Percentiles rank a stretch among this genome's conserved stretches.
These are phyloP conservation scores for Rhynchospora tenuis DNA, from an alignment of 176 grass and related monocot genomes.

Conservation along the genomic window DNA sequence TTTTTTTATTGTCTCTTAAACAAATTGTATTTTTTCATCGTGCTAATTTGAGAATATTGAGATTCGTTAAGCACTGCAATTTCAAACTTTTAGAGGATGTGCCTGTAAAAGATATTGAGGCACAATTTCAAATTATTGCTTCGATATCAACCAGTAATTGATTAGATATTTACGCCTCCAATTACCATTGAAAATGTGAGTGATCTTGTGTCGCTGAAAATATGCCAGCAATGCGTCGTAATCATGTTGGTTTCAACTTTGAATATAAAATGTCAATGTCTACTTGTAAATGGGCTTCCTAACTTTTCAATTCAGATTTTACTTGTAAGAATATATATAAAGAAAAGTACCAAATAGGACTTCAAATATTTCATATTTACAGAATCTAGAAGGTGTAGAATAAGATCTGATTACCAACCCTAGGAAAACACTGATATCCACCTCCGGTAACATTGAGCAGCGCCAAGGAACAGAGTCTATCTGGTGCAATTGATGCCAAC, in stretches of 20 bases:
- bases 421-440: constrained; percentile 61
- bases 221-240: neutral
- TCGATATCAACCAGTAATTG: neutral
- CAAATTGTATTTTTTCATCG: neutral
- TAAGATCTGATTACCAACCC: constrained; percentile 31
- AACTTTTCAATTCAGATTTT: neutral
- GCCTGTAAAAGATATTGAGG: neutral
- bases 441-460: constrained; percentile 60
- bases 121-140: neutral
- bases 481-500: constrained; percentile 49
- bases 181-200: neutral
- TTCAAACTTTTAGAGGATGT: neutral
- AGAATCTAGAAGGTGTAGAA: neutral
- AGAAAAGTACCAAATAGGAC: neutral
- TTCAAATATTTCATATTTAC: neutral
- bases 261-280: neutral
- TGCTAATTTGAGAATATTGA: neutral
- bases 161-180: neutral
- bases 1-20: neutral
- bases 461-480: constrained; percentile 46
- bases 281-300: neutral
- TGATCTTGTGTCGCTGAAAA: neutral
- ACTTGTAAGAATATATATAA: neutral
- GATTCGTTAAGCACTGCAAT: neutral
- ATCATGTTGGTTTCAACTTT: constrained; percentile 9